phyloP scores from a whole-genome alignment of 208 protist species.

The Vickermania spadyakhi region DNA sequence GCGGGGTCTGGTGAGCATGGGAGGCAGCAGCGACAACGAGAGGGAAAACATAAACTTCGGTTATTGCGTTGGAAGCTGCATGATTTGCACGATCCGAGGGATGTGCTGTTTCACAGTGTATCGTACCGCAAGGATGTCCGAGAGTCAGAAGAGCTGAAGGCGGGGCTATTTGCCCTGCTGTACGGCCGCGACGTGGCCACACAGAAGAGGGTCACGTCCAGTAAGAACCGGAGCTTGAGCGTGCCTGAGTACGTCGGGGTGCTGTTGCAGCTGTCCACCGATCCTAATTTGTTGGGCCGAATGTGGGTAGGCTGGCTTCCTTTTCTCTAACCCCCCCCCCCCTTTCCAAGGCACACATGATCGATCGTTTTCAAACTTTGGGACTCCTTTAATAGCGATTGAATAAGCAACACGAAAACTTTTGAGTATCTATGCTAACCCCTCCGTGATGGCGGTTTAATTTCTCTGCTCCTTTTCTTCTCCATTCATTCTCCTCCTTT shows the following conservation, averaged over 20 bases:
- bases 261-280: conserved; percentile 77
- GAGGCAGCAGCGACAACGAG: not conserved
- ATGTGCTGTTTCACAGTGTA: not conserved
- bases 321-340: conserved; percentile 14
- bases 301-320: conserved; percentile 37
- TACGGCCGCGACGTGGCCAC: not conserved
- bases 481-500: no score
- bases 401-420: no score
- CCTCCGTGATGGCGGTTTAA: no score
- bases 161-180: not conserved
- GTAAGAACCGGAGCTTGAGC: no score
- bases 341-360: no score
- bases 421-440: no score
- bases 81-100: not conserved
- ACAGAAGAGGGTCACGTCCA: not conserved
- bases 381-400: no score
- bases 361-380: no score
- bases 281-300: conserved; percentile 71
- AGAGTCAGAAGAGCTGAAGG: not conserved
- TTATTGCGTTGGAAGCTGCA: not conserved
- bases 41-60: not conserved
- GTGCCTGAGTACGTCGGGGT: not conserved
- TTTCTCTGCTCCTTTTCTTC: no score
- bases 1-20: no score
- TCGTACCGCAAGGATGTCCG: not conserved